Percentiles rank a stretch among this genome's conserved stretches.
Evolutionary conservation across 1,284 basidiomycete genomes (phyloP).

Genomic region (Stygiomarasmius scandens): DNA sequence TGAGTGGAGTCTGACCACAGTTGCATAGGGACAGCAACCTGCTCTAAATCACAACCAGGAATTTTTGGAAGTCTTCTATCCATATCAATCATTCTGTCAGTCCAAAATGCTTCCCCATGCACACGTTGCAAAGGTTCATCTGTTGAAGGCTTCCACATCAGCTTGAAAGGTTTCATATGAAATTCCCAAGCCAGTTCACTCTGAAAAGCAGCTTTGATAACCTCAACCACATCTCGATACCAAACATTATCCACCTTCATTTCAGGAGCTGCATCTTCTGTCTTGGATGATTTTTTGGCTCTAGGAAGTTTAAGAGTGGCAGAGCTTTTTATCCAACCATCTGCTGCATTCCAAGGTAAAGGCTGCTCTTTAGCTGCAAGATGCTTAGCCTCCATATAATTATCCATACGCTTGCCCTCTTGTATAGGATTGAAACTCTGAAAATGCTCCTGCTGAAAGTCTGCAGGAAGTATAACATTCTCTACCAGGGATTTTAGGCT

Average conservation of each 20-base stretch:
- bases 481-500: too few species aligned
- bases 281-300: background rate
- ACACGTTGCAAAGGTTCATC: slow-evolving; percentile 14
- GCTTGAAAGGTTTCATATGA: background rate
- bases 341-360: background rate
- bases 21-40: slow-evolving; percentile 2
- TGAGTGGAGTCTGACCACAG: slow-evolving; percentile 28
- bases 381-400: too few species aligned
- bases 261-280: background rate
- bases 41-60: slow-evolving; percentile 4
- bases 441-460: too few species aligned
- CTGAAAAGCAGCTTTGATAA: background rate
- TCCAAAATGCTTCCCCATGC: slow-evolving; percentile 22
- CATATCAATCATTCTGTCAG: background rate
- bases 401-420: too few species aligned
- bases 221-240: background rate
- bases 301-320: background rate
- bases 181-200: background rate
- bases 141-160: background rate
- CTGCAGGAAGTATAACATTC: too few species aligned
- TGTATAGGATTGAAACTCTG: too few species aligned
- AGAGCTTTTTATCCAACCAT: background rate
- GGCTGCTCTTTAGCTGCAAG: too few species aligned
- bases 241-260: background rate
- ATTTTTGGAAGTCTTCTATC: background rate